Evolutionary conservation across 1,284 basidiomycete species (phyloP).

Genomic region (Cryptococcus sp.): DNA sequence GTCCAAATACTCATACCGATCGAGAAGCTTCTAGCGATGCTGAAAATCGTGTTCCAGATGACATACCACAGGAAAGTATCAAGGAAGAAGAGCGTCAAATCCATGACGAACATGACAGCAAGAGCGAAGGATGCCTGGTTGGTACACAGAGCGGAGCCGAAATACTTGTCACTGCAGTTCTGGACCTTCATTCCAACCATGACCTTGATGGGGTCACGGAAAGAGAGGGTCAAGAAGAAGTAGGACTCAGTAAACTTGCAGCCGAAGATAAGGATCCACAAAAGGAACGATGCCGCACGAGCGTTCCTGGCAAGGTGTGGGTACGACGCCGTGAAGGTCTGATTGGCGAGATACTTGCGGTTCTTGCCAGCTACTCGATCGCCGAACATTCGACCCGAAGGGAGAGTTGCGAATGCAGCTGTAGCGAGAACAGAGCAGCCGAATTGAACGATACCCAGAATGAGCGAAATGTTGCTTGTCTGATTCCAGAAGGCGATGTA

Average conservation of each 20-base stretch:
- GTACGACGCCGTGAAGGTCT: constrained; percentile 94
- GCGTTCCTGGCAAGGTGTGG: constrained; percentile 64
- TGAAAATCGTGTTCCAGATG: constrained; percentile 95
- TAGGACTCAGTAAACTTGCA: constrained; percentile 95
- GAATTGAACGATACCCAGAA: constrained; percentile 90
- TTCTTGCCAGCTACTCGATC: constrained; percentile 90
- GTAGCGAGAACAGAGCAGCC: constrained; percentile 80
- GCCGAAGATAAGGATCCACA: constrained; percentile 88
- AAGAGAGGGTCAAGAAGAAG: constrained; percentile 92
- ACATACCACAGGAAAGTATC: constrained; percentile 94
- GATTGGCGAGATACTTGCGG: constrained; percentile 89
- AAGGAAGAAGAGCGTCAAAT: constrained; percentile 89
- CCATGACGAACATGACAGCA: constrained; percentile 96
- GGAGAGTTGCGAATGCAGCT: constrained; percentile 78
- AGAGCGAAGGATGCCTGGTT: constrained; percentile 91
- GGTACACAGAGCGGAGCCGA: constrained; percentile 74
- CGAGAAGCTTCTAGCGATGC: constrained; percentile 83
- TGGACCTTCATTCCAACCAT: constrained; percentile 94
- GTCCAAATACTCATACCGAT: constrained; percentile 95
- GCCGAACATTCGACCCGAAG: constrained; percentile 85
- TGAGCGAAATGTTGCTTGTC: constrained; percentile 65
- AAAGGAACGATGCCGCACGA: constrained; percentile 69
- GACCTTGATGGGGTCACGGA: constrained; percentile 81
- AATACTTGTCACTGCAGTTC: constrained; percentile 77
- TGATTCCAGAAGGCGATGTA: constrained; percentile 81